These are phyloP conservation scores for Komagataea norvegica DNA, from an alignment of 1,139 yeast species.

Conservation along the genomic window DNA sequence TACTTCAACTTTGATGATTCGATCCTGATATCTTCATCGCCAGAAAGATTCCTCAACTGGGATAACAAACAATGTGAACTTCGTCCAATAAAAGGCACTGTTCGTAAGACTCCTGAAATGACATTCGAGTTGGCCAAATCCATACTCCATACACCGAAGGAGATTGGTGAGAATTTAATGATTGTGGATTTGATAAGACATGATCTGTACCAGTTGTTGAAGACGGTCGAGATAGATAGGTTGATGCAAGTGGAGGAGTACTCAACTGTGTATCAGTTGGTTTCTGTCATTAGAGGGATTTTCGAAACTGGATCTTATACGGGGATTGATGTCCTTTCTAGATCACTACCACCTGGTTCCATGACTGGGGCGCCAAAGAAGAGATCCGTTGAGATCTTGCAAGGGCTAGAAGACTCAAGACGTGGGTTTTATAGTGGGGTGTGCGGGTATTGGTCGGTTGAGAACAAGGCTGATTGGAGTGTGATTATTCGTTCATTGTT, in stretches of 20 bases:
- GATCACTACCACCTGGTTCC: conserved; percentile 93
- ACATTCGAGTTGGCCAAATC: conserved; percentile 54
- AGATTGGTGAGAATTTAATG: conserved; percentile 94
- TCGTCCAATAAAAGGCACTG: conserved; percentile 96
- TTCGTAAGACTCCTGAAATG: conserved; percentile 54
- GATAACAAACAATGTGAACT: conserved; percentile 54
- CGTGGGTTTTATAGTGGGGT: conserved; percentile 95
- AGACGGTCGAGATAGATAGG: conserved; percentile 64
- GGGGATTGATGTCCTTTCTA: conserved; percentile 75
- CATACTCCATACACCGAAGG: conserved; percentile 80
- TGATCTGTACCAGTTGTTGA: conserved; percentile 71
- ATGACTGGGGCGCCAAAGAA: conserved; percentile 99
- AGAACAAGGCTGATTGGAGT: conserved; percentile 92
- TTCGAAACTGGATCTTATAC: conserved; percentile 34
- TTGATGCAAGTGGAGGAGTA: conserved; percentile 93
- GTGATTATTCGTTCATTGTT: conserved; percentile 86
- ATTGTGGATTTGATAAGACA: conserved; percentile 94
- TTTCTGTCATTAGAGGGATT: conserved; percentile 75
- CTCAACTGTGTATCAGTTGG: conserved; percentile 84
- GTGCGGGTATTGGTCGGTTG: conserved; percentile 90
- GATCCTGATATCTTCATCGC: conserved; percentile 78
- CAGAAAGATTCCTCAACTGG: conserved; percentile 92
- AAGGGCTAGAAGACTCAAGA: conserved; percentile 42
- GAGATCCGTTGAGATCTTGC: conserved; percentile 80
- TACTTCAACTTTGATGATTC: conserved; percentile 73